Conservation (phyloP, 2,329 filamentous ascomycete genomes). For the Aspergillus novofumigatus region DNA sequence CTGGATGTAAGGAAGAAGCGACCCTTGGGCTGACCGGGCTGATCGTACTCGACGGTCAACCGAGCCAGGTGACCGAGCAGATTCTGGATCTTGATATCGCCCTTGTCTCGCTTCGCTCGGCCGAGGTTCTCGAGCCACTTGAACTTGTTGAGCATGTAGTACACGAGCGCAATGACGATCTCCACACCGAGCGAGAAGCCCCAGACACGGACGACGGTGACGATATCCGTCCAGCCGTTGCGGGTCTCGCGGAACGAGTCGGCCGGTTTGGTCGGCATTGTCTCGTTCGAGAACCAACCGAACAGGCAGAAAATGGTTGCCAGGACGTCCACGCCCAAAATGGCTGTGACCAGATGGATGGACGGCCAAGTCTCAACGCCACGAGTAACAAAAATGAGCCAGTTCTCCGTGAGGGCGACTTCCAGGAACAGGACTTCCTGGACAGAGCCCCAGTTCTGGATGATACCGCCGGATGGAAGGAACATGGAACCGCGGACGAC, state of each 20-base stretch:
- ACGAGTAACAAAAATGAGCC: conserved; percentile 94
- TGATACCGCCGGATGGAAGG: conserved; percentile 65
- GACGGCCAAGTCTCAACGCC: conserved; percentile 70
- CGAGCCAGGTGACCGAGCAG: conserved; percentile 47
- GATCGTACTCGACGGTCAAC: conserved; percentile 48
- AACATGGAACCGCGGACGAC: conserved; percentile 67
- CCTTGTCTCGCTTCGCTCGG: conserved; percentile 44
- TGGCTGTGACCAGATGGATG: conserved; percentile 66
- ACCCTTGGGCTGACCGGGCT: conserved; percentile 41
- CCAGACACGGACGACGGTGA: conserved; percentile 51
- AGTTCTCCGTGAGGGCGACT: conserved; percentile 89
- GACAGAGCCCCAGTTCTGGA: conserved; percentile 69
- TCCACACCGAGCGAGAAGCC: conserved; percentile 48
- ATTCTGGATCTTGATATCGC: conserved; percentile 50
- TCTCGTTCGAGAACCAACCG: conserved; percentile 64
- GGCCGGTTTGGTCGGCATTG: conserved; percentile 28
- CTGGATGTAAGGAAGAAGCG: conserved; percentile 39
- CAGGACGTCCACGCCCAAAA: conserved; percentile 66
- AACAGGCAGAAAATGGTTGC: conserved; percentile 73
- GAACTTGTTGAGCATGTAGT: conserved; percentile 45
- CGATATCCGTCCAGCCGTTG: conserved; percentile 57
- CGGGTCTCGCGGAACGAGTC: conserved; percentile 31
- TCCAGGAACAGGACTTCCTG: conserved; percentile 83
- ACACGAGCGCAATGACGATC: conserved; percentile 50
- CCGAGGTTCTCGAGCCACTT: conserved; percentile 46